A percentile compares a stretch with the other conserved stretches of the same genome.
Evolutionary conservation across 2,329 filamentous ascomycete genomes (phyloP).

Genomic region (Penicillium sp.): DNA sequence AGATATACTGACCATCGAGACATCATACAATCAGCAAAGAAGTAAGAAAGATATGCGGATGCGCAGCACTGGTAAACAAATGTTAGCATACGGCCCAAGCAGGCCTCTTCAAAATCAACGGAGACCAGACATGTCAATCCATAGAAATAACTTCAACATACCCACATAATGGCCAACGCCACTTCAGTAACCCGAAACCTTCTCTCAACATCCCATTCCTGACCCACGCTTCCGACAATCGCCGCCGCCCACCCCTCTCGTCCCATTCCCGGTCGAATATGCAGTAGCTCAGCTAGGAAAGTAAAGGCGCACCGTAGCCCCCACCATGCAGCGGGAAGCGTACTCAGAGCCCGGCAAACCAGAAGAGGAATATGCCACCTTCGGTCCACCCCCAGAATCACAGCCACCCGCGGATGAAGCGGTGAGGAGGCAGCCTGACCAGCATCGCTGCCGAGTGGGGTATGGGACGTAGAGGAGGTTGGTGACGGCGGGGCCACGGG

Average conservation of each 20-base stretch:
- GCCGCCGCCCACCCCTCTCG: slow-evolving; percentile 43
- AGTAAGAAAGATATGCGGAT: slow-evolving; percentile 76
- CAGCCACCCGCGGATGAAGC: slow-evolving; percentile 75
- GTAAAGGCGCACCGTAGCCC: slow-evolving; percentile 68
- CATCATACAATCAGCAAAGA: slow-evolving; percentile 84
- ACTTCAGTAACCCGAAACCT: slow-evolving; percentile 66
- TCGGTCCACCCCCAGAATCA: slow-evolving; percentile 71
- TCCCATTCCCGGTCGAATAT: slow-evolving; percentile 45
- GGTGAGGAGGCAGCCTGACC: slow-evolving; percentile 34
- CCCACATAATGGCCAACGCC: slow-evolving; percentile 72
- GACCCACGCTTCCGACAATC: slow-evolving; percentile 37
- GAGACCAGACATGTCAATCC: not conserved
- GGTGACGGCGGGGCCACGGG: slow-evolving; percentile 32
- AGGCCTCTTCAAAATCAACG: not conserved
- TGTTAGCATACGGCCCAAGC: slow-evolving; percentile 3
- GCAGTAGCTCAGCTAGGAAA: slow-evolving; percentile 64
- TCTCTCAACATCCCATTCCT: slow-evolving; percentile 47
- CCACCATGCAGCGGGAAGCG: slow-evolving; percentile 71
- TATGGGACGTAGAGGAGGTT: slow-evolving; percentile 28
- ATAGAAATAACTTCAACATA: slow-evolving; percentile 43
- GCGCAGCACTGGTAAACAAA: slow-evolving; percentile 61
- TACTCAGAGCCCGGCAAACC: slow-evolving; percentile 69
- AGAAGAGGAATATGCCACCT: slow-evolving; percentile 74
- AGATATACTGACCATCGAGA: slow-evolving; percentile 65
- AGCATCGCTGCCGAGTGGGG: slow-evolving; percentile 31